Evolutionary conservation across 495 filamentous ascomycete genomes (phyloP), one percentile per base, ranked within the genome.

Genomic region (Cenococcum geophilum): DNA sequence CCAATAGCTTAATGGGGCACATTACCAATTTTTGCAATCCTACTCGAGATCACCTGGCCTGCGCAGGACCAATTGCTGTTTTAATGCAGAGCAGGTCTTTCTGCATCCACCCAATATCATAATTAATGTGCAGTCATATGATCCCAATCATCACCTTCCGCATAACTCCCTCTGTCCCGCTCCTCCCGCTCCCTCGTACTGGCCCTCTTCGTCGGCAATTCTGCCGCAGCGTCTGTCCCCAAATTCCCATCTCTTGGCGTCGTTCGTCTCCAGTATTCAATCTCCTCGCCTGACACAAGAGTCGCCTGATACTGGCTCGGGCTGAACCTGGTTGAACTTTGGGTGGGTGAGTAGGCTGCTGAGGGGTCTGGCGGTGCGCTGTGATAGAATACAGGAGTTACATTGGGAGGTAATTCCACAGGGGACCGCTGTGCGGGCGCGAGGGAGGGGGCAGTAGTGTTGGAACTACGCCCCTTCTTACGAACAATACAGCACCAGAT

Each of bases 401-500:
- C 61, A 21, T 45, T 45, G 2, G 40, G 40, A 16, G 40, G 40
- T 18, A 64, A 45, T 25, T 64, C 61, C 1, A 52, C 22, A 14
- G 60, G 60, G 1, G 20, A 22, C 20, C 40, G 40, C 11, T 18
- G 40, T 16, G 27, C 2, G 6, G 2, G 27, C 27, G 3, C 27
- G 27, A 32, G 27, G 27, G 27, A 32, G 27, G 27, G 27, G 6
- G 27, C 27, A 32, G 2, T 32, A 45, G 40, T 58, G 54, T 14
- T 22, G 43, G 11, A 6, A 23, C 27, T 2, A 45, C n/a, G 36
- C 5, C 22, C 21, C 36, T 16, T 18, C 48, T 47, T 55, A 11
- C 57, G 57, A 22, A 55, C 14, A n/a, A n/a, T 23, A 22, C 57
- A 60, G 20, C 37, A 65, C 22, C 36, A 60, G 4, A 22, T 49